These are phyloP conservation scores for Xerocomellus intermedius DNA, from an alignment of 768 basidiomycete species.

Conservation along the genomic window DNA sequence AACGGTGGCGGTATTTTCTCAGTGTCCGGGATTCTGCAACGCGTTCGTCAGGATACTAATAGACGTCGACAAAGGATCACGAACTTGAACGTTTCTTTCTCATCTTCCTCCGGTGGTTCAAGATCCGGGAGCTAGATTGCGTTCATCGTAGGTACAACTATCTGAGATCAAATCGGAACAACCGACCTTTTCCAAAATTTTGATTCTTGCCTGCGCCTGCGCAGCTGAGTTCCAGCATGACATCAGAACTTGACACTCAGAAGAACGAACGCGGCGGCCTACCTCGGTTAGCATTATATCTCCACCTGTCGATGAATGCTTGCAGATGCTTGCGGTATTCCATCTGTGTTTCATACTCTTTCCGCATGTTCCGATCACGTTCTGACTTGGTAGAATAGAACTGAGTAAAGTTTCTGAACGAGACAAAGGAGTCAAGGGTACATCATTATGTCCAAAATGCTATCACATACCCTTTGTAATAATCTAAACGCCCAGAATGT, in stretches of 20 bases:
- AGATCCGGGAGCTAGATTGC: constrained; percentile 76
- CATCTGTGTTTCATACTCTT: constrained; percentile 96
- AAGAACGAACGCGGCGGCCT: constrained; percentile 13
- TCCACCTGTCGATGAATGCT: constrained; percentile 97
- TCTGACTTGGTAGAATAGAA: constrained; percentile 99
- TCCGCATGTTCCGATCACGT: constrained; percentile 83
- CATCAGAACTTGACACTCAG: not conserved
- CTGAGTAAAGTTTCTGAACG: constrained; percentile 87
- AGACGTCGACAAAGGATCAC: constrained; percentile 2
- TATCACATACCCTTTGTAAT: constrained; percentile 83
- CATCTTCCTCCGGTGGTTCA: constrained; percentile 89
- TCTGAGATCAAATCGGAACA: not conserved
- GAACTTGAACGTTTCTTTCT: constrained; percentile 89
- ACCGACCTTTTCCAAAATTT: constrained; percentile 68
- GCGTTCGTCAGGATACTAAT: not conserved
- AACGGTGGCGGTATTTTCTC: constrained; percentile 98
- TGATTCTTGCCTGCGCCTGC: constrained; percentile 82
- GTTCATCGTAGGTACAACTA: not conserved
- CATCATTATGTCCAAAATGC: not conserved
- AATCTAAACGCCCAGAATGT: constrained; percentile 89
- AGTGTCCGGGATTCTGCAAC: constrained; percentile 80
- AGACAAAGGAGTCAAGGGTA: constrained; percentile 4
- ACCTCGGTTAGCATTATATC: constrained; percentile 95
- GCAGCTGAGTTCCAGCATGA: constrained; percentile 51
- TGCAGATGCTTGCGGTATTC: constrained; percentile 93